Base-by-base conservation (phyloP, 352 stramenopile species). In the Globisporangium paddicum region DNA sequence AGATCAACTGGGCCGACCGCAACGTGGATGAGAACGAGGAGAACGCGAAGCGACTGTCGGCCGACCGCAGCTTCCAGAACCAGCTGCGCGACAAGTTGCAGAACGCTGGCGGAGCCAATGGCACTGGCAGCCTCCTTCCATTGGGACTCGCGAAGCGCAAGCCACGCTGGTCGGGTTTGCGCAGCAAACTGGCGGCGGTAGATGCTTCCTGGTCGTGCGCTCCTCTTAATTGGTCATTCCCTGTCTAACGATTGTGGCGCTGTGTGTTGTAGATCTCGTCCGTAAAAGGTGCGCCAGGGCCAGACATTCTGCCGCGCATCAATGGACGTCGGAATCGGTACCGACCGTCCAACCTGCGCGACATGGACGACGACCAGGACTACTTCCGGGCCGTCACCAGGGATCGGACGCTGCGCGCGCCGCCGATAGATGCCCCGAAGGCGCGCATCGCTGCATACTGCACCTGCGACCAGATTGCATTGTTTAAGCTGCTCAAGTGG, bases 401-500 rank as follows among this genome's bases (percentile, higher is more conserved):
- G 25, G 51, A 44, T 46, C 67, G 73, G 58, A 57, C 69, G 23
- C 70, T 69, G 48, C 68, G 68, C 30, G 59, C 68, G 45, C 69
- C 69, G 44, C 73, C 72, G 10, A 77, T 63, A 1, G 66, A 78
- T 46, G 56, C 56, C 1, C 64, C 68, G 28, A 86, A 77, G 55
- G 64, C 67, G n/a, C 75, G 81, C 44, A 73, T 87, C 13, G 75
- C 77, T 0, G 73, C 78, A 30, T 90, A 90, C 53, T 90, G 80
- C 59, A 83, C 77, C 30, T 89, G 82, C 54, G 78, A 91, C 41
- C 76, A 76, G 47, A 76, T 93, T 30, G 68, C 63, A 14, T 61
- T 93, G 10, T 90, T 91, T 52, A 89, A 89, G 55, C 57, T 90
- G 48, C 69, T 84, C 49, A 89, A 87, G 47, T 88, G 77, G 76